Percentiles rank a stretch among this genome's conserved stretches.
These are phyloP conservation scores for Calocera cornea DNA, from an alignment of 768 basidiomycete genomes.

Conservation along the genomic window DNA sequence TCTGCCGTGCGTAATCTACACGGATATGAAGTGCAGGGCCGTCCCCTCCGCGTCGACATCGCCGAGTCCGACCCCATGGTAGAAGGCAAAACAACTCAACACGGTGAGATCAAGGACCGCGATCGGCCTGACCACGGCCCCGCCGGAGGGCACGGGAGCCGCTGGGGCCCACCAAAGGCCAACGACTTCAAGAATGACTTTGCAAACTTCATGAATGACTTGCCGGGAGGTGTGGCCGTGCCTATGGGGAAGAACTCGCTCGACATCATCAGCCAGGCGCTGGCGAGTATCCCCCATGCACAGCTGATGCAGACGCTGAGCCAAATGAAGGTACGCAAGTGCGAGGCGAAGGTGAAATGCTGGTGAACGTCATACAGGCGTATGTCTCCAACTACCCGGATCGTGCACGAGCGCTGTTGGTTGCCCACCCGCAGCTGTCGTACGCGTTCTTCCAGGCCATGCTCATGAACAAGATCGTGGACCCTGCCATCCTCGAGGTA, in stretches of 20 bases:
- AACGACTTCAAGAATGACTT: not conserved
- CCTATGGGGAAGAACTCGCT: slow-evolving; percentile 56
- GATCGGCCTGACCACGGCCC: not conserved
- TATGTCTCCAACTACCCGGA: slow-evolving; percentile 87
- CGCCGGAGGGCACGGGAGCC: slow-evolving; percentile 7
- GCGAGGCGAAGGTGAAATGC: not conserved
- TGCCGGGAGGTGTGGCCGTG: slow-evolving; percentile 67
- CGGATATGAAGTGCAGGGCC: slow-evolving; percentile 80
- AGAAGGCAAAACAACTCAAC: slow-evolving; percentile 77
- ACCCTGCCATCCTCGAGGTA: slow-evolving; percentile 69
- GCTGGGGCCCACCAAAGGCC: slow-evolving; percentile 2
- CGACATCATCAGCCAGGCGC: slow-evolving; percentile 72
- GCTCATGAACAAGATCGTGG: slow-evolving; percentile 84
- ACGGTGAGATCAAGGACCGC: slow-evolving; percentile 38
- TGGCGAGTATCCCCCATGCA: slow-evolving; percentile 68
- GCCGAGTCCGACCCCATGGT: slow-evolving; percentile 88
- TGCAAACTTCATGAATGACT: slow-evolving; percentile 37
- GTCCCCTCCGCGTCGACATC: slow-evolving; percentile 84
- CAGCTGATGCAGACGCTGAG: slow-evolving; percentile 87
- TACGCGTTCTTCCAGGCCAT: slow-evolving; percentile 95
- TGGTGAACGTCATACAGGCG: slow-evolving; percentile 39
- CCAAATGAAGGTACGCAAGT: slow-evolving; percentile 81
- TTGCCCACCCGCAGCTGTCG: slow-evolving; percentile 79
- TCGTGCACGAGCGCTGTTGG: slow-evolving; percentile 65
- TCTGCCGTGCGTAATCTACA: slow-evolving; percentile 95